A percentile compares a stretch with the other conserved stretches of the same genome.
These are phyloP conservation scores for Casaregolazyma lundiana DNA, from an alignment of 1,139 yeast species.

Conservation along the genomic window DNA sequence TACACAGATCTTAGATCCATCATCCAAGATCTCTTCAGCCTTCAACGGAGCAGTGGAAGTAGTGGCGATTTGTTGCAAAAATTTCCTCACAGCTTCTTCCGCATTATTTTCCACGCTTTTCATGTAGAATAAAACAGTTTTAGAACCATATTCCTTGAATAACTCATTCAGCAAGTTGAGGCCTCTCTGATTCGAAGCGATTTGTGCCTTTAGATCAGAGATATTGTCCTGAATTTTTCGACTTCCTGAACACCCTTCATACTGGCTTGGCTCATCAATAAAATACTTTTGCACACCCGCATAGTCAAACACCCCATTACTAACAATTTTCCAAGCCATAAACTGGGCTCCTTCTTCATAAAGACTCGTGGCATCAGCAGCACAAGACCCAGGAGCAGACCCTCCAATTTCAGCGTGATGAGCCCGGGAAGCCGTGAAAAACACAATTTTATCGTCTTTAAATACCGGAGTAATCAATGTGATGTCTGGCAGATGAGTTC, in stretches of 20 bases:
- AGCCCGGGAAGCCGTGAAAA: slow-evolving; percentile 46
- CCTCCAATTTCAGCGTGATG: slow-evolving; percentile 52
- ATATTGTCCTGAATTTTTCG: slow-evolving; percentile 44
- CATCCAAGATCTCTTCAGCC: slow-evolving; percentile 45
- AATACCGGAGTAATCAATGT: slow-evolving; percentile 61
- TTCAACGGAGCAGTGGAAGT: slow-evolving; percentile 26
- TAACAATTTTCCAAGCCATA: slow-evolving; percentile 41
- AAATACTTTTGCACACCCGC: slow-evolving; percentile 35
- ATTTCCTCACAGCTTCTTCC: slow-evolving; percentile 39
- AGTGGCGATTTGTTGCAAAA: slow-evolving; percentile 28
- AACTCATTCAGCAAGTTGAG: slow-evolving; percentile 39
- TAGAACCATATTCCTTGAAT: slow-evolving; percentile 40
- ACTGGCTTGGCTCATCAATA: slow-evolving; percentile 38
- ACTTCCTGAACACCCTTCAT: slow-evolving; percentile 44
- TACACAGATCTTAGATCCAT: slow-evolving; percentile 41
- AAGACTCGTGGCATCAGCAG: slow-evolving; percentile 42
- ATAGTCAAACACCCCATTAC: slow-evolving; percentile 41
- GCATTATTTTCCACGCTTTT: slow-evolving; percentile 44
- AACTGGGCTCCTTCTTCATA: slow-evolving; percentile 48
- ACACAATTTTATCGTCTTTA: slow-evolving; percentile 38
- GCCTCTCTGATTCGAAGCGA: slow-evolving; percentile 48
- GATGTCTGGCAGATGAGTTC: slow-evolving; percentile 65
- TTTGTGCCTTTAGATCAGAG: slow-evolving; percentile 45
- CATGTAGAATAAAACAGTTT: slow-evolving; percentile 44
- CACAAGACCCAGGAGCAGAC: slow-evolving; percentile 43